Conservation (phyloP, 352 stramenopile species). For the Pythium volutum region DNA sequence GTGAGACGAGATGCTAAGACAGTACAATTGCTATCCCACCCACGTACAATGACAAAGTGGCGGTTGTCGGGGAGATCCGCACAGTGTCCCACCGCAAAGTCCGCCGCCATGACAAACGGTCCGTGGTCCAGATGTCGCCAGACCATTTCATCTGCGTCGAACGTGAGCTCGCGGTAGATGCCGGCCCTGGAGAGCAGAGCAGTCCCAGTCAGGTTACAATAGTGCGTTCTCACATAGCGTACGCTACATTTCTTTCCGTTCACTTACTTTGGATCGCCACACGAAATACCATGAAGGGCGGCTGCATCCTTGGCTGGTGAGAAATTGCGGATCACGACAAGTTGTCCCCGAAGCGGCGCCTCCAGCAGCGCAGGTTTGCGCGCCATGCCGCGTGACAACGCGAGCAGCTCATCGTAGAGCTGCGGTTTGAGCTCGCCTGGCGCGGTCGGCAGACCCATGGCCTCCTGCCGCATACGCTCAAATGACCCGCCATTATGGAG, state of each 20-base stretch:
- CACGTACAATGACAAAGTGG: conserved; percentile 57
- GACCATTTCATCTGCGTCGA: conserved; percentile 75
- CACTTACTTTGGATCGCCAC: conserved; percentile 35
- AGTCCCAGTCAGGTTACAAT: background rate
- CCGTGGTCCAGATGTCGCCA: conserved; percentile 70
- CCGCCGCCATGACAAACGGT: conserved; percentile 40
- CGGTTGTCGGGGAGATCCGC: conserved; percentile 32
- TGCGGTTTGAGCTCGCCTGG: conserved; percentile 73
- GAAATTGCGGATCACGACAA: conserved; percentile 53
- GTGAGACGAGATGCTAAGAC: background rate
- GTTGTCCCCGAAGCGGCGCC: conserved; percentile 31
- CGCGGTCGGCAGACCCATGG: conserved; percentile 52
- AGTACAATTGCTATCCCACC: no score
- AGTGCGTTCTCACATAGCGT: background rate
- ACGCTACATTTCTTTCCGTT: background rate
- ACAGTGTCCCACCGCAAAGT: conserved; percentile 41
- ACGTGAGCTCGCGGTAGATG: conserved; percentile 58
- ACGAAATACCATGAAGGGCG: conserved; percentile 47
- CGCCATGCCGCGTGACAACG: conserved; percentile 35
- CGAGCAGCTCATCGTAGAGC: conserved; percentile 87
- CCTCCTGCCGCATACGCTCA: conserved; percentile 81
- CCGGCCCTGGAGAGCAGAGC: conserved; percentile 27
- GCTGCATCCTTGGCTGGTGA: conserved; percentile 22
- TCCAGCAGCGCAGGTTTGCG: conserved; percentile 36
- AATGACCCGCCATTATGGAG: conserved; percentile 85